A percentile compares a stretch with the other conserved stretches of the same genome.
Evolutionary conservation across 148 eudicot species (phyloP).

Genomic region (Rhododendron henanense): DNA sequence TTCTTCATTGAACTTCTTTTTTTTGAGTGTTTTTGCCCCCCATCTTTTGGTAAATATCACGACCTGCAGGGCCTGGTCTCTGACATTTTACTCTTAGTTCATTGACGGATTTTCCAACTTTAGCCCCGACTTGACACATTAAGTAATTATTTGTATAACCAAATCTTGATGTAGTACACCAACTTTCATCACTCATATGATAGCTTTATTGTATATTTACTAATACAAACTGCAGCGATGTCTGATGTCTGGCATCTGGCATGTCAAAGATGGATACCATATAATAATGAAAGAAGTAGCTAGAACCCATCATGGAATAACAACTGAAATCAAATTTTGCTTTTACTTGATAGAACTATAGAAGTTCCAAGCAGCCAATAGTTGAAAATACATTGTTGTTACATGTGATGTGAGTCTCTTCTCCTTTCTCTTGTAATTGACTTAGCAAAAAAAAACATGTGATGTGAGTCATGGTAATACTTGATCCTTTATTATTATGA

Average conservation of each 20-base stretch:
- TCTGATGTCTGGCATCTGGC: background rate
- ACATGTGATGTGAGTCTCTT: background rate
- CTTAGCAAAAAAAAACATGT: background rate
- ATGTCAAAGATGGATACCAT: background rate
- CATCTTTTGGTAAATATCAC: background rate
- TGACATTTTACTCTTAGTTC: background rate
- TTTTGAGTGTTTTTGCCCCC: background rate
- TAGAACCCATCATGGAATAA: slow-evolving; percentile 1
- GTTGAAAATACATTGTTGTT: background rate
- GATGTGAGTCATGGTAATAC: background rate
- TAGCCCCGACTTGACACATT: background rate
- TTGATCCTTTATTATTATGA: background rate
- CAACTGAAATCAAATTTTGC: background rate
- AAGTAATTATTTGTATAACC: background rate
- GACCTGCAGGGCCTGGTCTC: background rate
- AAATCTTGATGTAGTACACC: background rate
- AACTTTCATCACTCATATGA: background rate
- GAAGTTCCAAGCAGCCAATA: background rate
- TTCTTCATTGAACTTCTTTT: background rate
- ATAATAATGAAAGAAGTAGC: background rate
- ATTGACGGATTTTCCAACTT: background rate
- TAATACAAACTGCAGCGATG: background rate
- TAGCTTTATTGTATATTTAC: background rate
- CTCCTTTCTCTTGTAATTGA: background rate
- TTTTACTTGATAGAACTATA: background rate